Base-by-base conservation (phyloP, 495 filamentous ascomycete species). In the Extremus antarcticus region DNA sequence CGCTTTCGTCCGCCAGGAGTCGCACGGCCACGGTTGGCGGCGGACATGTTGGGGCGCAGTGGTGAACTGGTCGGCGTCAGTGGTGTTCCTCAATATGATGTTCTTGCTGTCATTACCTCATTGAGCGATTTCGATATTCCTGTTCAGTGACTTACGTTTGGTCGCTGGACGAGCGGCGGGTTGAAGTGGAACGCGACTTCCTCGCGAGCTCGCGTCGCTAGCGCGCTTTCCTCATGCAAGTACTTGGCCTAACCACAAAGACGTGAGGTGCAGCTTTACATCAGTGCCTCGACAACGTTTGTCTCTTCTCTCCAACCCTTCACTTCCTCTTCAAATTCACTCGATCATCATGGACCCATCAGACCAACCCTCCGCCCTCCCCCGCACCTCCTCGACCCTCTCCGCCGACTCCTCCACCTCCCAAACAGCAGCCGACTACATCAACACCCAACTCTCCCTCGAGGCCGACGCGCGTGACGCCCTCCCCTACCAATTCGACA, bases 391-490 rank as follows among this genome's bases (percentile, higher is more conserved):
- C 57, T 89, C 86, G 7, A 35, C 4, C 13, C 29, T 35, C 29
- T 35, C 29, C 3, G 79, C 87, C 52, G 73, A 76, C 43, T 84
- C 83, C 11, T 77, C 81, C 25, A 65, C 73, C 54, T 94, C 88
- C 15, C 87, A 94, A 64, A 96, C 90, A 23, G 90, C 90, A 46
- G 85, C 82, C 62, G 88, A 95, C 83, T 98, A 89, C 68, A 90
- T 97, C 63, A 79, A 86, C 58, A 83, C 80, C 52, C 92, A 99
- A 63, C 84, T 95, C 56, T 81, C 82, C 51, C 83, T 99, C 52
- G 92, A 99, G 71, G 85, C 83, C 20, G 92, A 99, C 70, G 92
- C 92, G 39, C 88, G 92, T 50, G 91, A 97, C 73, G 81, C 84
- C 56, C 78, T 99, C 25, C 94, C 94, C 59, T 99, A 94, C 71